A percentile compares a stretch with the other conserved stretches of the same genome.
phyloP scores from a whole-genome alignment of 805 yeast species.

The Metschnikowia baotianmanensis region DNA sequence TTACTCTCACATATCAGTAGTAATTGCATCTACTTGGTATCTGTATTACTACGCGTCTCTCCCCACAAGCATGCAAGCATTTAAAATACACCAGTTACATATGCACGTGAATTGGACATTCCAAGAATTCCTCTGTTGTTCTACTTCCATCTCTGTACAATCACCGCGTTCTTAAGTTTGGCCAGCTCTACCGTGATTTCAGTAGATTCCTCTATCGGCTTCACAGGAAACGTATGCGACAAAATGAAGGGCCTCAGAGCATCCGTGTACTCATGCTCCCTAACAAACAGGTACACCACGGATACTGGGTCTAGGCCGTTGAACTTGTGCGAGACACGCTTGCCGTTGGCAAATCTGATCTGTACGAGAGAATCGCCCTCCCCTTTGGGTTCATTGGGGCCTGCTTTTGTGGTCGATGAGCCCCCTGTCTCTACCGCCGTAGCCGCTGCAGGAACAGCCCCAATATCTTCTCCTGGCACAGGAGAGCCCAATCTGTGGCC shows the following conservation, averaged over 20 bases:
- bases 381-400: constrained; percentile 16
- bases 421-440: constrained; percentile 14
- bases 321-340: constrained; percentile 62
- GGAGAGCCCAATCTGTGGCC: constrained; percentile 92
- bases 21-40: too few species aligned
- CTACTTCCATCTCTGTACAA: constrained; percentile 79
- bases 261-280: constrained; percentile 40
- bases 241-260: constrained; percentile 55
- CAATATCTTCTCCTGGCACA: constrained; percentile 61
- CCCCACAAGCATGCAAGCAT: too few species aligned
- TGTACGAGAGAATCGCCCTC: constrained; percentile 75
- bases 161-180: constrained; percentile 77
- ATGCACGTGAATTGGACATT: too few species aligned
- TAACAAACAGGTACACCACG: constrained; percentile 66
- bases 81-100: background rate
- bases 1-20: too few species aligned
- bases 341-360: constrained; percentile 81
- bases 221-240: constrained; percentile 80
- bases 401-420: constrained; percentile 9
- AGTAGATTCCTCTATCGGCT: constrained; percentile 56
- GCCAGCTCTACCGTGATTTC: constrained; percentile 65
- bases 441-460: constrained; percentile 15
- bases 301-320: constrained; percentile 63
- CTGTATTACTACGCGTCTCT: too few species aligned
- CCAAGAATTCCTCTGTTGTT: too few species aligned